Evolutionary conservation across 352 stramenopile genomes (phyloP), one percentile per base, ranked within the genome.

Genomic region (Phytophthora citricola): DNA sequence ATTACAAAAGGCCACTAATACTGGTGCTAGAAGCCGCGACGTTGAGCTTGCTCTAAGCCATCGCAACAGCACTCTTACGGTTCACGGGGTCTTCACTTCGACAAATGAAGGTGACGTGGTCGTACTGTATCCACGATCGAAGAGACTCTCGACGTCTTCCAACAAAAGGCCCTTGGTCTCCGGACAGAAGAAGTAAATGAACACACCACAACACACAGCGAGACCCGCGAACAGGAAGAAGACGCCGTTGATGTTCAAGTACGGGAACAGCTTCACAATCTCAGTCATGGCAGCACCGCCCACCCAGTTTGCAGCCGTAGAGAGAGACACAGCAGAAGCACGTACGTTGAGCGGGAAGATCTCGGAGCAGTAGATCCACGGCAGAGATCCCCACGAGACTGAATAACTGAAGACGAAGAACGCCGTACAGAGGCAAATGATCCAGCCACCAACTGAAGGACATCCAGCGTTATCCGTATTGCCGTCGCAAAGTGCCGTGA

Each of bases 301-400:
- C 17, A 76, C 32, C 76, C 76, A 85, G 26, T 83, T 87, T 4
- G 76, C 56, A 50, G 73, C 63, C 20, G 70, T 79, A 34, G 70
- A 73, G 40, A 85, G 32, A 15, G 76, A 77, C 26, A 84, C 75
- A 43, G 75, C 79, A 14, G 74, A 76, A 11, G 77, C 77, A 4
- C 81, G 79, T 6, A 87, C 72, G n/a, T 75, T 79, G 15, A 84
- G 65, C 2, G 79, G 75, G 63, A 88, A 89, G 22, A 85, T 74
- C 68, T 90, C 81, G 20, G 74, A 69, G n/a, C 76, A 79, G 62
- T 87, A 85, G 24, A 88, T 74, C 80, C 80, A 89, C 6, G 71
- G 39, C 14, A 85, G 29, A 4, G 80, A 55, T 15, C 54, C 66
- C 60, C 66, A 74, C 27, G 66, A 74, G 2, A 69, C 50, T 1